Evolutionary conservation across 2,329 filamentous ascomycete species (phyloP), one percentile per base, ranked within the genome.

Genomic region (Trichoderma oligosporum): DNA sequence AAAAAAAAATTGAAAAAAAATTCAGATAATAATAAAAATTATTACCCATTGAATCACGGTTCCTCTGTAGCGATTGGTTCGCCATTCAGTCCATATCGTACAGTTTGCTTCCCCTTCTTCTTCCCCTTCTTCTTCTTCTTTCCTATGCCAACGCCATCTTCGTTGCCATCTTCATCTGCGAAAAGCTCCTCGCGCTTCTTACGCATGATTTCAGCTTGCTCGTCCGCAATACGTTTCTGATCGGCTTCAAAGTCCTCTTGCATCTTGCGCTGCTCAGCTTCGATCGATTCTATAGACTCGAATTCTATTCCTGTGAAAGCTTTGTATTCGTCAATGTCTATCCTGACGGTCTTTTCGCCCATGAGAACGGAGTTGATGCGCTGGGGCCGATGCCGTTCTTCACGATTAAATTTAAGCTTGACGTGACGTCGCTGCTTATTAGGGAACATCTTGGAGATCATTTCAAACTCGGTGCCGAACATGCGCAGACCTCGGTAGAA

Each of bases 401-500:
- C 90, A 60, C 86, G 85, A 65, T 86, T 88, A 73, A 90, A 94
- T 69, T 94, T 94, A 62, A 87, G 80, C 74, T 93, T 93, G 73
- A 94, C 81, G 69, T 89, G 84, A 29, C 86, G 82, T 16, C 90
- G 81, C 59, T 82, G 87, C 66, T 87, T 85, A 61, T 82, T 81
- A 1, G 84, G 82, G 66, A 95, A 92, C 80, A 91, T 84, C 64
- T 83, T 82, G 59, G 82, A 81, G 64, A 95, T 91, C 73, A 89
- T 89, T 68, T 86, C 81, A 67, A 94, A 95, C 68, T 93, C 89
- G 1, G 88, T 93, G 56, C 90, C 90, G 66, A 91, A 92, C 79
- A 87, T 88, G 57, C 78, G 75, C 2, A 95, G 77, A 1, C 84
- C 86, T 25, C 85, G 81, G 75, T 91, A 94, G 73, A 94, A 94